A percentile compares a stretch with the other conserved stretches of the same genome.
phyloP scores from a whole-genome alignment of 2,329 filamentous ascomycete genomes.

The Paecilomyces niveus region DNA sequence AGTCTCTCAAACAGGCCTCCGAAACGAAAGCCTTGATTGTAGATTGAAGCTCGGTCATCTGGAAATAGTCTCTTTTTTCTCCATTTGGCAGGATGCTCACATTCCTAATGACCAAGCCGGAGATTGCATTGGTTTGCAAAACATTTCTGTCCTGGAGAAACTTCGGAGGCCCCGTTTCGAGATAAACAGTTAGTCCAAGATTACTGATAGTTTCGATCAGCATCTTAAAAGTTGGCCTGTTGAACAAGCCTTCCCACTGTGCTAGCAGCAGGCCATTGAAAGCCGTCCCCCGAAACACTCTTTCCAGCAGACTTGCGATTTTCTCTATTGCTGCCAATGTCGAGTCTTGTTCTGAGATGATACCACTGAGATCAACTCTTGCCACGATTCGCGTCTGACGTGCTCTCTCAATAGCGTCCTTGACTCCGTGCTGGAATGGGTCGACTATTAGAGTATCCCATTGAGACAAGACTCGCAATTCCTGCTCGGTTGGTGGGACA shows the following conservation, averaged over 20 bases:
- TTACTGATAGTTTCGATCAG: slow-evolving; percentile 26
- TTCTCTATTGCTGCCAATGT: slow-evolving; percentile 19
- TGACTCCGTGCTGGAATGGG: slow-evolving; percentile 30
- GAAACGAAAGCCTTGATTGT: slow-evolving; percentile 41
- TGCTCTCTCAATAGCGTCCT: slow-evolving; percentile 22
- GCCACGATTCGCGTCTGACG: slow-evolving; percentile 20
- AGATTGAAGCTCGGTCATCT: slow-evolving; percentile 32
- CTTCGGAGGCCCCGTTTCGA: slow-evolving; percentile 34
- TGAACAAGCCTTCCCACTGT: slow-evolving; percentile 31
- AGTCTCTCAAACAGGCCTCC: slow-evolving; percentile 38
- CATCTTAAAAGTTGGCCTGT: slow-evolving; percentile 18
- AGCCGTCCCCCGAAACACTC: slow-evolving; percentile 15
- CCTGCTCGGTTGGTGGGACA: slow-evolving; percentile 20
- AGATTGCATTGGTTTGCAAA: slow-evolving; percentile 27
- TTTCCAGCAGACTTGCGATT: slow-evolving; percentile 19
- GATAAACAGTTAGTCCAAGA: slow-evolving; percentile 35
- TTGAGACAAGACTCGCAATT: slow-evolving; percentile 30
- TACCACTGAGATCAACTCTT: slow-evolving; percentile 21
- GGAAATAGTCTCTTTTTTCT: slow-evolving; percentile 39
- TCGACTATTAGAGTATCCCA: slow-evolving; percentile 42
- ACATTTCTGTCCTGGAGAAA: slow-evolving; percentile 31
- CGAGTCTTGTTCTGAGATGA: slow-evolving; percentile 16
- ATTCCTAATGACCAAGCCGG: slow-evolving; percentile 35
- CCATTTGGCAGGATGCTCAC: slow-evolving; percentile 35
- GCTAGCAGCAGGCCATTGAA: slow-evolving; percentile 38